phyloP scores from a whole-genome alignment of 176 grass and related monocot genomes.

The Elaeis guineensis region DNA sequence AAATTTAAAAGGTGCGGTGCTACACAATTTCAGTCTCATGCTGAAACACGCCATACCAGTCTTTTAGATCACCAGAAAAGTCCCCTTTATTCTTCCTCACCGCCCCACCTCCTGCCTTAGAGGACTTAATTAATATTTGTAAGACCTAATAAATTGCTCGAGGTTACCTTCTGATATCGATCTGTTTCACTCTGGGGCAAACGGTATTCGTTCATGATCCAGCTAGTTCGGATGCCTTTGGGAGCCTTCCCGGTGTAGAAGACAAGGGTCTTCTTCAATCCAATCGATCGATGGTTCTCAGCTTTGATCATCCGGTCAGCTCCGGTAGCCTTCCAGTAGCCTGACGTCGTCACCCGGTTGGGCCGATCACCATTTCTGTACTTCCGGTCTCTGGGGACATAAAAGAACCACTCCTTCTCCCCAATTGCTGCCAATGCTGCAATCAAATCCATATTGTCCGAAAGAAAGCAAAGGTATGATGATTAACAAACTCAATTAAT shows the following conservation, averaged over 20 bases:
- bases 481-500: not conserved
- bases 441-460: not conserved
- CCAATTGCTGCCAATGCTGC: slow-evolving; percentile 64
- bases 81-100: not conserved
- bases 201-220: slow-evolving; percentile 99
- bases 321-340: slow-evolving; percentile 88
- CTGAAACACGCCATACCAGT: too few species aligned
- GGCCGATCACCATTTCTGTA: slow-evolving; percentile 87
- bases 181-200: slow-evolving; percentile 59
- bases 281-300: slow-evolving; percentile 54
- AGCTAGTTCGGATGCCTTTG: slow-evolving; percentile 75
- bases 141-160: too few species aligned
- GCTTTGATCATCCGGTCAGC: slow-evolving; percentile 63
- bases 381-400: slow-evolving; percentile 92
- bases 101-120: slow-evolving; percentile 4
- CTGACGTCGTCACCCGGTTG: slow-evolving; percentile 75
- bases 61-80: too few species aligned
- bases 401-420: slow-evolving; percentile 97
- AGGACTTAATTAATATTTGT: not conserved
- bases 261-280: slow-evolving; percentile 98
- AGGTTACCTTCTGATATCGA: slow-evolving; percentile 61
- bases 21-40: too few species aligned
- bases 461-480: not conserved
- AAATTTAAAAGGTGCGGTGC: too few species aligned
- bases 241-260: slow-evolving; percentile 96